phyloP scores from a whole-genome alignment of 768 basidiomycete species.

The Serpula lacrymans region DNA sequence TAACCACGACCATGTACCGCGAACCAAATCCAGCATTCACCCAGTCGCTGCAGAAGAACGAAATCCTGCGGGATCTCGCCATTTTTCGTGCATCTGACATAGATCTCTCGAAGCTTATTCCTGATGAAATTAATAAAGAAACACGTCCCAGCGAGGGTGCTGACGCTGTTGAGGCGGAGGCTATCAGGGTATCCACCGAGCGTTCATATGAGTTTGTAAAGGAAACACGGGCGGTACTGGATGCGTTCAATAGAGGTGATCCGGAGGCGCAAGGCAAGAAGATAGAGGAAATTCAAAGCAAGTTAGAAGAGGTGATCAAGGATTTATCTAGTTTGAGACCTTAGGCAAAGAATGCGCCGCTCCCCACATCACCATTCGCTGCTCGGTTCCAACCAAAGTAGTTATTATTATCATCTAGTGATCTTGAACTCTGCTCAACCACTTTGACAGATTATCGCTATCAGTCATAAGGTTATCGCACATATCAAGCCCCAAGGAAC shows the following conservation, averaged over 20 bases:
- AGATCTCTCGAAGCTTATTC: conserved; percentile 32
- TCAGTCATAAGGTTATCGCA: too few species aligned
- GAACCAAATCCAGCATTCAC: too few species aligned
- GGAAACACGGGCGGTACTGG: conserved; percentile 56
- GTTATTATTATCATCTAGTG: too few species aligned
- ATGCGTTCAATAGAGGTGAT: conserved; percentile 47
- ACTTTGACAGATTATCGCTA: too few species aligned
- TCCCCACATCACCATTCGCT: conserved; percentile 2
- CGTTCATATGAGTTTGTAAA: conserved; percentile 58
- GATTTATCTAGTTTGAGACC: too few species aligned
- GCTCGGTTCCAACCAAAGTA: too few species aligned
- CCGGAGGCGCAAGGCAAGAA: conserved; percentile 49
- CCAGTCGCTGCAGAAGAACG: too few species aligned
- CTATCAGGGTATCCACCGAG: conserved; percentile 20
- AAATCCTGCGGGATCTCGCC: conserved; percentile 70
- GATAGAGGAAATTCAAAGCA: conserved; percentile 53
- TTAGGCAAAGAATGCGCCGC: too few species aligned
- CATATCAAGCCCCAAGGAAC: too few species aligned
- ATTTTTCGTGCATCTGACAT: conserved; percentile 59
- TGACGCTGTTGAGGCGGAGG: conserved; percentile 2
- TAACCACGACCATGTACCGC: too few species aligned
- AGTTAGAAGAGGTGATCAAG: conserved; percentile 49
- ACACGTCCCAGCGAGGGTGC: neutral
- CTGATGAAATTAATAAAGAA: conserved; percentile 4
- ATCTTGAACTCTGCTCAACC: too few species aligned